phyloP scores from a whole-genome alignment of 768 basidiomycete genomes.

The Leccinum subgranulosum region DNA sequence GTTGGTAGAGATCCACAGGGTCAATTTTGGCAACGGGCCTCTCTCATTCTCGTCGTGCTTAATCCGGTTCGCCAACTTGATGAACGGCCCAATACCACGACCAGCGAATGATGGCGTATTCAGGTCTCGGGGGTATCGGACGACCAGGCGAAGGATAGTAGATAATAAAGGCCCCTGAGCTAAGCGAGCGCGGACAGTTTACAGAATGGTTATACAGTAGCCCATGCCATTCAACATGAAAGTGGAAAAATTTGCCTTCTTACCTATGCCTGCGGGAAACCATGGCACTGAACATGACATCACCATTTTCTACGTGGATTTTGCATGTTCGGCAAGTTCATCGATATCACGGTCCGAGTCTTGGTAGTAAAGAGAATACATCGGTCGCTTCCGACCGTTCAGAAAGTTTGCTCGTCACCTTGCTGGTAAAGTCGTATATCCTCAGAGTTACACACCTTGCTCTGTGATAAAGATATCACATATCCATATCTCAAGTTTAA shows the following conservation, averaged over 20 bases:
- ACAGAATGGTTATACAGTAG: not conserved
- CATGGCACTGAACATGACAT: not conserved
- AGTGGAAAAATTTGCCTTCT: not conserved
- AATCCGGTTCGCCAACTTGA: not conserved
- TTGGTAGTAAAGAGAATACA: constrained; percentile 15
- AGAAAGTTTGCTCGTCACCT: too few species aligned
- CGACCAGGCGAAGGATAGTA: constrained; percentile 24
- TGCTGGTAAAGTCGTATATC: too few species aligned
- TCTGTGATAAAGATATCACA: constrained; percentile 31
- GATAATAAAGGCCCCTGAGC: constrained; percentile 16
- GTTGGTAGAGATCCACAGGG: constrained; percentile 5
- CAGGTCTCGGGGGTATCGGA: constrained; percentile 11
- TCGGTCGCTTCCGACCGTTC: too few species aligned
- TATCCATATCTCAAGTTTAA: too few species aligned
- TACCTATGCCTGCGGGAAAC: not conserved
- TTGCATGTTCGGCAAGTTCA: constrained; percentile 19
- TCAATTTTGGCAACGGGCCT: not conserved
- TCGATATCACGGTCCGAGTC: constrained; percentile 15
- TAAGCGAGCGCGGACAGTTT: constrained; percentile 1
- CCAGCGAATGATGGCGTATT: constrained; percentile 18
- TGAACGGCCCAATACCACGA: not conserved
- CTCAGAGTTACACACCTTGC: constrained; percentile 27
- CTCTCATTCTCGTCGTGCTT: not conserved
- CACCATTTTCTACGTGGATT: constrained; percentile 15
- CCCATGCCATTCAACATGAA: constrained; percentile 15